phyloP scores from a whole-genome alignment of 2,329 filamentous ascomycete species.

The Talaromyces funiculosus region DNA sequence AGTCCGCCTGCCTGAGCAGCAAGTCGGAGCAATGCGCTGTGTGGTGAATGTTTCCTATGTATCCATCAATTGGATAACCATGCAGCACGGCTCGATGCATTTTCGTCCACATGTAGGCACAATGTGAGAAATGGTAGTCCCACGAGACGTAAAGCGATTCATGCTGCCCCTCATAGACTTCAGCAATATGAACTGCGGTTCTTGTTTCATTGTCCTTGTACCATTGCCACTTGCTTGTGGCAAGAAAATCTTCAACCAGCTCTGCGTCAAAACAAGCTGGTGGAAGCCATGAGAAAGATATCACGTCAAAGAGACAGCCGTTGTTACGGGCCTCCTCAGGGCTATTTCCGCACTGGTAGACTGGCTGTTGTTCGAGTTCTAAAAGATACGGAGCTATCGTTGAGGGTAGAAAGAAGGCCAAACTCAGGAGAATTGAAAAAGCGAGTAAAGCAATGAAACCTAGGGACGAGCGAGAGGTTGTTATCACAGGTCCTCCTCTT shows the following conservation, averaged over 20 bases:
- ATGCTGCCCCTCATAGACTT: background rate
- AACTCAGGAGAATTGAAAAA: no score
- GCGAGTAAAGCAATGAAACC: no score
- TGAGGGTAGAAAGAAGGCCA: no score
- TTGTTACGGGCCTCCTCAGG: no score
- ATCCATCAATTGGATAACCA: background rate
- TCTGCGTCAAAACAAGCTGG: background rate
- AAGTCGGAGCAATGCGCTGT: background rate
- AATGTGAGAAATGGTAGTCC: constrained; percentile 1
- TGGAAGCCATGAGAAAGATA: background rate
- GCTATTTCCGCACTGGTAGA: no score
- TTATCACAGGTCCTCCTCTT: no score
- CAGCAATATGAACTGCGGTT: background rate
- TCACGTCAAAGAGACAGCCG: background rate
- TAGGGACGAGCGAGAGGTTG: no score
- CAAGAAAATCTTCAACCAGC: background rate
- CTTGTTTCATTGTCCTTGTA: no score
- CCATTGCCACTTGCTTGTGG: background rate
- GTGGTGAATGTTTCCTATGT: background rate
- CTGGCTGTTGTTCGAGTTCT: no score
- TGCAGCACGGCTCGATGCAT: background rate
- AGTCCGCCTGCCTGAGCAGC: no score
- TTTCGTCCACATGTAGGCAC: constrained; percentile 1
- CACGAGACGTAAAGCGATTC: background rate
- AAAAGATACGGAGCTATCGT: no score